Evolutionary conservation across 2,329 filamentous ascomycete species (phyloP).

Genomic region (Aspergillus pseudotamarii): DNA sequence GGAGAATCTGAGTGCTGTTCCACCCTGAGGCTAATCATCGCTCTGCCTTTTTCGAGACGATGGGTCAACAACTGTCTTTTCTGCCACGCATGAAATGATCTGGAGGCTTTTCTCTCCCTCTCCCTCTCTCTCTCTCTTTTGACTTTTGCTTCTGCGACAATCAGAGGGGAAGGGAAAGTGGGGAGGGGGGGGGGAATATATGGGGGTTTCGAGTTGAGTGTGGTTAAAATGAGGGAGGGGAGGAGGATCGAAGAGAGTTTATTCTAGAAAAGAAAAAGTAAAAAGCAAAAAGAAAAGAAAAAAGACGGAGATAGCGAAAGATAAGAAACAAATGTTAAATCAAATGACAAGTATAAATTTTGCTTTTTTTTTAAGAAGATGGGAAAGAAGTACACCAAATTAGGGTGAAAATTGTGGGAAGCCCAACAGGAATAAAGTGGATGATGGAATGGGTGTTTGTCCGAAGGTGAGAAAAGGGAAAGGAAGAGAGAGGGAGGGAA

Average conservation of each 20-base stretch:
- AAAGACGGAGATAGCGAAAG: conserved; percentile 7
- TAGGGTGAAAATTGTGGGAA: not conserved
- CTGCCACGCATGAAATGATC: conserved; percentile 10
- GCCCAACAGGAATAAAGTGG: not conserved
- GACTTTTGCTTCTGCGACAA: conserved; percentile 1
- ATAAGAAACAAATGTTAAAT: conserved; percentile 7
- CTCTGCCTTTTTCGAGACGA: conserved; percentile 39
- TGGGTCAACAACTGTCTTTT: conserved; percentile 29
- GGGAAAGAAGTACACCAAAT: conserved; percentile 1
- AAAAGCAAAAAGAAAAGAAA: not conserved
- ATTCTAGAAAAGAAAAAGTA: not conserved
- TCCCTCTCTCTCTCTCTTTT: not conserved
- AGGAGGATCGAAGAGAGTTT: not conserved
- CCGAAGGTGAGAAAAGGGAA: conserved; percentile 1
- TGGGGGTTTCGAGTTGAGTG: not conserved
- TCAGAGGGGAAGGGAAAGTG: conserved; percentile 1
- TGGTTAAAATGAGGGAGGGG: not conserved
- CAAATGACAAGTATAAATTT: not conserved
- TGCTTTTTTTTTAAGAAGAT: not conserved
- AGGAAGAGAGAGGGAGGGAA: conserved; percentile 8
- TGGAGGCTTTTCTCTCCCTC: not conserved
- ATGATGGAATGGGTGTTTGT: conserved; percentile 2
- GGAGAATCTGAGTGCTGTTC: conserved; percentile 45
- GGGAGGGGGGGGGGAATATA: not conserved
- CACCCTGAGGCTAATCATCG: conserved; percentile 49